Conservation (phyloP, 2,329 filamentous ascomycete genomes). For the Xylaria sp. region DNA sequence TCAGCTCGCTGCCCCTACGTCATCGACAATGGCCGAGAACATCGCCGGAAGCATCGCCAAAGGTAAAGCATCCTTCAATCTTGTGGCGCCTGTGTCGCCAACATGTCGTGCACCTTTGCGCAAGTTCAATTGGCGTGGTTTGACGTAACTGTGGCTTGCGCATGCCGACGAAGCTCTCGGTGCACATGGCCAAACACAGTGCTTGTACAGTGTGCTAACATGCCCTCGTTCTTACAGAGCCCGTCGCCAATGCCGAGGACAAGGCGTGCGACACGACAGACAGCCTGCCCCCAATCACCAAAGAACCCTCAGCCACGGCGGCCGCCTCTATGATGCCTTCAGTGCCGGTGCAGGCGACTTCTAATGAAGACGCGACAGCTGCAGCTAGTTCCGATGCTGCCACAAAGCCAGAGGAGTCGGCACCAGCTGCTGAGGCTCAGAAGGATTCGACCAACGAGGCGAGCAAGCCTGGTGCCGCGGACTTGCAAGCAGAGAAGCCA, state of each 20-base stretch:
- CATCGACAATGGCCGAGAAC: slow-evolving; percentile 52
- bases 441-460: slow-evolving; percentile 41
- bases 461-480: slow-evolving; percentile 38
- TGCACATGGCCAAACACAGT: slow-evolving; percentile 39
- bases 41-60: slow-evolving; percentile 46
- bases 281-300: slow-evolving; percentile 40
- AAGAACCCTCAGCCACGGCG: slow-evolving; percentile 39
- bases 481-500: slow-evolving; percentile 43
- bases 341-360: slow-evolving; percentile 27
- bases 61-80: slow-evolving; percentile 44
- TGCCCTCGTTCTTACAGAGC: slow-evolving; percentile 30
- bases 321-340: slow-evolving; percentile 41
- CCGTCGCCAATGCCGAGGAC: slow-evolving; percentile 41
- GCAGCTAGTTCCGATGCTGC: slow-evolving; percentile 20
- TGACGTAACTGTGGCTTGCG: slow-evolving; percentile 37
- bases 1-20: slow-evolving; percentile 47
- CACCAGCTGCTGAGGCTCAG: slow-evolving; percentile 32
- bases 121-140: slow-evolving; percentile 29
- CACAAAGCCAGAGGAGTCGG: slow-evolving; percentile 35
- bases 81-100: slow-evolving; percentile 27
- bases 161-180: slow-evolving; percentile 18
- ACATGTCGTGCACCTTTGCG: slow-evolving; percentile 35
- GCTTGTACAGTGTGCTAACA: slow-evolving; percentile 47
- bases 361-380: slow-evolving; percentile 19
- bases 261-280: slow-evolving; percentile 40